Conservation (phyloP, 768 basidiomycete genomes). For the Mycena floridula region DNA sequence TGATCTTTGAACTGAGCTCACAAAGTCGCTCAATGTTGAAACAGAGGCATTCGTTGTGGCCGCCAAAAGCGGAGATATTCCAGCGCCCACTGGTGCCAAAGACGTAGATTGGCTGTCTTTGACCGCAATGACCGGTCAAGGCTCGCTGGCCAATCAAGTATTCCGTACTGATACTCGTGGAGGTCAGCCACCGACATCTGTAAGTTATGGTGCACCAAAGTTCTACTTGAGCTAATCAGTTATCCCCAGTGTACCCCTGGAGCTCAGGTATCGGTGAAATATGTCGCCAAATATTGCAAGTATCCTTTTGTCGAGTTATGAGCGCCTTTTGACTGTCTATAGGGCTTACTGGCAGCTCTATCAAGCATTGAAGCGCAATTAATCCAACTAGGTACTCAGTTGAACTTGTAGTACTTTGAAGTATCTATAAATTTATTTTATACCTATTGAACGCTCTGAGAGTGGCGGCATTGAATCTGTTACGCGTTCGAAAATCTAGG, state of each 20-base stretch:
- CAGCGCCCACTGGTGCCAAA: not conserved
- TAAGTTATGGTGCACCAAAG: not conserved
- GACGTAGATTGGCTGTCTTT: not conserved
- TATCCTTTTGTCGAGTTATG: no score
- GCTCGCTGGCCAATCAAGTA: not conserved
- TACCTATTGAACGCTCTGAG: no score
- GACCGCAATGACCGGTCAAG: not conserved
- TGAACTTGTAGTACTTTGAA: no score
- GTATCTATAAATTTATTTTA: no score
- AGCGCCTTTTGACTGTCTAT: no score
- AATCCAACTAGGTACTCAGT: no score
- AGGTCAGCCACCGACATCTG: not conserved
- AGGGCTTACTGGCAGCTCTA: no score
- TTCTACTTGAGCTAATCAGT: not conserved
- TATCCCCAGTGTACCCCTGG: constrained; percentile 4
- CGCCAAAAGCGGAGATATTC: constrained; percentile 20
- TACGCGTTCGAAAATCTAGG: no score
- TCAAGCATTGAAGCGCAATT: no score
- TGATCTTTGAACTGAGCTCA: no score
- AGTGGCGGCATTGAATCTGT: no score
- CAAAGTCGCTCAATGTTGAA: constrained; percentile 27
- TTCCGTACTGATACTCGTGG: constrained; percentile 1
- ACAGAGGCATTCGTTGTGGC: constrained; percentile 41
- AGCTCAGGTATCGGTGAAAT: constrained; percentile 2
- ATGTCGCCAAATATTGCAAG: constrained; percentile 6